These are phyloP conservation scores for Anthostomella pinea DNA, from an alignment of 2,329 filamentous ascomycete genomes.

Conservation along the genomic window DNA sequence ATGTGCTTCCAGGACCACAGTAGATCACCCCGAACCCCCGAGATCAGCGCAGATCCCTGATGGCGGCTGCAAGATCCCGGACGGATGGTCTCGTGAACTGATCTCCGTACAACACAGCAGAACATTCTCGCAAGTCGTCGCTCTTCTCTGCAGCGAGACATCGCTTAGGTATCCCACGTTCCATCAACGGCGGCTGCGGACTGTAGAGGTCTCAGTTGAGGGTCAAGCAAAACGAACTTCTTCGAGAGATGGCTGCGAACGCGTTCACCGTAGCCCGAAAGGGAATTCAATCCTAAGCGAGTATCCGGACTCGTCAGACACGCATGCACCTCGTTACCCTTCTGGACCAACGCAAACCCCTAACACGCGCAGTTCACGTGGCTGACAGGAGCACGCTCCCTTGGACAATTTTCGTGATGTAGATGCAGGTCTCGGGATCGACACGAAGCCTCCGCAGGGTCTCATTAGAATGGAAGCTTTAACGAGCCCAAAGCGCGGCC, in stretches of 20 bases:
- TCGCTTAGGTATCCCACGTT: not conserved
- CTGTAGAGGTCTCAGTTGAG: not conserved
- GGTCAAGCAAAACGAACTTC: no score
- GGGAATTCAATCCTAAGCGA: no score
- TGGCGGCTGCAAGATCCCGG: slow-evolving; percentile 17
- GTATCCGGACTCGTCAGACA: not conserved
- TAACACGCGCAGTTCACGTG: slow-evolving; percentile 7
- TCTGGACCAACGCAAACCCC: not conserved
- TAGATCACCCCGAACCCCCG: slow-evolving; percentile 14
- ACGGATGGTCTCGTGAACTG: slow-evolving; percentile 2
- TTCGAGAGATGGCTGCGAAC: no score
- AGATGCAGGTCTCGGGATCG: no score
- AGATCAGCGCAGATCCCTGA: slow-evolving; percentile 14
- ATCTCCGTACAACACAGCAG: slow-evolving; percentile 7
- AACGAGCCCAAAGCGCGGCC: no score
- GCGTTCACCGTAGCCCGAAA: no score
- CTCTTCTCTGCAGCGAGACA: not conserved
- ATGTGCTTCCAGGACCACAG: not conserved
- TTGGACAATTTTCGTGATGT: no score
- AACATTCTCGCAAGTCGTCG: not conserved
- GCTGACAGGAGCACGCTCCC: slow-evolving; percentile 1
- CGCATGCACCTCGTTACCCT: not conserved
- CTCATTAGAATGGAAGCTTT: no score
- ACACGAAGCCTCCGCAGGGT: no score
- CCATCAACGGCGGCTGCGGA: not conserved